phyloP scores from a whole-genome alignment of 2,329 filamentous ascomycete species.

The Coccinonectria pachysandricola region DNA sequence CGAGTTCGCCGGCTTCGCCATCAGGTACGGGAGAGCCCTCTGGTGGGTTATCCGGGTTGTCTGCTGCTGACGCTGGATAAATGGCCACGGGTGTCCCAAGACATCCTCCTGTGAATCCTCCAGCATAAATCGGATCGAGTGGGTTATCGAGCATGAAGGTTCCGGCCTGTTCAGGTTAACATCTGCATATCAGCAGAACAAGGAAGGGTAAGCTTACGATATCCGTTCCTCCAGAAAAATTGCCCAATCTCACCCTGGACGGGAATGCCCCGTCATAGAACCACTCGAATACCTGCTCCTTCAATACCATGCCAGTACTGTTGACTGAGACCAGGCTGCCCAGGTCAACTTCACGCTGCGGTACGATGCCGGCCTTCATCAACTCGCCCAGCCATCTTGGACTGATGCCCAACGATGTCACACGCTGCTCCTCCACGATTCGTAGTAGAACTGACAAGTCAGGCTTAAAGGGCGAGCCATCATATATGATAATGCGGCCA shows the following conservation, averaged over 20 bases:
- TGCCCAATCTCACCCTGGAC: conserved; percentile 52
- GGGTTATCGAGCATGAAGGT: conserved; percentile 57
- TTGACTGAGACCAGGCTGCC: conserved; percentile 50
- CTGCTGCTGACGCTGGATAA: conserved; percentile 41
- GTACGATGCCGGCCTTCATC: conserved; percentile 51
- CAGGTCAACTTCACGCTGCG: conserved; percentile 53
- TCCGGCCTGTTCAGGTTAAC: conserved; percentile 31
- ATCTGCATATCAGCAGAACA: not conserved
- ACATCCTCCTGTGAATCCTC: conserved; percentile 39
- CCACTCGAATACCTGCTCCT: conserved; percentile 71
- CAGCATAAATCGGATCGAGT: conserved; percentile 53
- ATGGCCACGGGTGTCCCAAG: conserved; percentile 42
- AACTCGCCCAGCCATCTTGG: conserved; percentile 70
- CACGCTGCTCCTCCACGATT: conserved; percentile 50
- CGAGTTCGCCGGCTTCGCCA: conserved; percentile 65
- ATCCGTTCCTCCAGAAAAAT: conserved; percentile 71
- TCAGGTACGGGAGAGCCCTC: conserved; percentile 31
- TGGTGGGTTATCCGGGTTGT: conserved; percentile 36
- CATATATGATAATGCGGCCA: conserved; percentile 59
- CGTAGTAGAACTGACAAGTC: conserved; percentile 53
- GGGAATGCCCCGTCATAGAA: conserved; percentile 65
- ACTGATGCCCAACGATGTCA: conserved; percentile 65
- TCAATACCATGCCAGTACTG: conserved; percentile 74
- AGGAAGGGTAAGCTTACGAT: conserved; percentile 38
- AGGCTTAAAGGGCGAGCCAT: conserved; percentile 71